Percentiles rank a stretch among this genome's conserved stretches.
These are phyloP conservation scores for Oryza rufipogon DNA, from an alignment of 176 grass and related monocot species.

Conservation along the genomic window DNA sequence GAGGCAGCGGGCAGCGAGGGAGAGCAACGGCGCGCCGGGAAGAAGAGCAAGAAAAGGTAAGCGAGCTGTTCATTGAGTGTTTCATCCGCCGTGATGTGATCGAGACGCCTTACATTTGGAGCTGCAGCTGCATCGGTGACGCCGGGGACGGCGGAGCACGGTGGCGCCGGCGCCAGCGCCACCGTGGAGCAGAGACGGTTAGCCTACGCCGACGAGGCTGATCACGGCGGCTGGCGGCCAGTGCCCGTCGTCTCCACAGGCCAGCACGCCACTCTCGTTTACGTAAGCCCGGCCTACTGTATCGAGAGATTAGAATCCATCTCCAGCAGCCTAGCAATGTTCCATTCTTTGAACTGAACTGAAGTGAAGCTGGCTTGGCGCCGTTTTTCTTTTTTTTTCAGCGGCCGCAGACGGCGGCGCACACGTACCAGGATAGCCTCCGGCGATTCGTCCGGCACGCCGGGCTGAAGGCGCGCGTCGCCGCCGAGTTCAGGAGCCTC, in stretches of 20 bases:
- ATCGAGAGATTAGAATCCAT: background rate
- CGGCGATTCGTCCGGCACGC: conserved; percentile 48
- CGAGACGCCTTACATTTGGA: background rate
- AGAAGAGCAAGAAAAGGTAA: conserved; percentile 52
- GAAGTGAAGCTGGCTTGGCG: background rate
- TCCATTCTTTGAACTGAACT: background rate
- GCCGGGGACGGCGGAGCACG: background rate
- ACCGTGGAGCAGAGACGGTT: conserved; percentile 21
- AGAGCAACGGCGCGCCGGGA: conserved; percentile 11
- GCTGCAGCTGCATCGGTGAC: background rate
- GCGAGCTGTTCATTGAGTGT: background rate
- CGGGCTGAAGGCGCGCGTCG: conserved; percentile 50
- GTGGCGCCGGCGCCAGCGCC: background rate
- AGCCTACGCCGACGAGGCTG: conserved; percentile 27
- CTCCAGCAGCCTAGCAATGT: too few relatives aligned
- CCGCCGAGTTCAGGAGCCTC: conserved; percentile 48
- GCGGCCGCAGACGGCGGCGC: conserved; percentile 31
- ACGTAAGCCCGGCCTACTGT: conserved; percentile 3
- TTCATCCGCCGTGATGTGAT: background rate
- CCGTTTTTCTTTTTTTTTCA: conserved; percentile 33
- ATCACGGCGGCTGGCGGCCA: background rate
- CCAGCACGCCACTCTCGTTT: background rate
- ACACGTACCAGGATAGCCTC: conserved; percentile 53
- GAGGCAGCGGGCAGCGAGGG: conserved; percentile 32
- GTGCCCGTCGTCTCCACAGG: background rate